Evolutionary conservation across 208 protist genomes (phyloP), one percentile per base, ranked within the genome.

Genomic region (Crithidia brevicula): DNA sequence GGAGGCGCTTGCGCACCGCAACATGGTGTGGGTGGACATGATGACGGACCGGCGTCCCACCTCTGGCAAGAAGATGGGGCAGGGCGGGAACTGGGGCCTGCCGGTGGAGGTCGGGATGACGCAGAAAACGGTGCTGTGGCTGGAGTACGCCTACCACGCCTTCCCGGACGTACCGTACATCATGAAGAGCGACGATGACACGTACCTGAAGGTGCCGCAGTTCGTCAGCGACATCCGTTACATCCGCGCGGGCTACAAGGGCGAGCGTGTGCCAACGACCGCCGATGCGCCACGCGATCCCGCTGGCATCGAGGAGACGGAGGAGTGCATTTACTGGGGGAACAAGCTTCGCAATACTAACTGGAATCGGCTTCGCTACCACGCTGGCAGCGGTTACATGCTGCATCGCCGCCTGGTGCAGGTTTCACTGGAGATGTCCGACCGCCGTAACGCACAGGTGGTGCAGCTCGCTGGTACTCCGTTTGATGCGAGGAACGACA

Each of bases 151-250:
- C 49, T 72, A 85, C 61, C 50, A 67, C 46, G 28, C 67, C 1
- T 88, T 85, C 56, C 64, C 54, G 25, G 49, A 67, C 15, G 74
- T 74, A 22, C 45, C 50, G 15, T 88, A 75, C 67, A 57, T 87
- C 42, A 70, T 60, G 38, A 86, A 82, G 60, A 66, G 72, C 23
- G 81, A 86, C 47, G 81, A 86, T 64, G 81, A 86, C 60, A 61
- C 60, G 36, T 86, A 79, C 43, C 3, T 82, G 38, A 73, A 68
- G 46, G 76, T 87, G 63, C 82, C 82, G 67, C 78, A 88, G 67
- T 80, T 74, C 46, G 62, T 88, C 50, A 47, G 67, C 28, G 82
- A 83, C 52, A 40, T 84, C 28, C 74, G 60, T 31, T 33, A 38
- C 40, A 33, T 62, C 11, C 56, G 40, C 11, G 18, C 8, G 3